Percentiles rank a stretch among this genome's conserved stretches.
Conservation (phyloP, 2,329 filamentous ascomycete species). For the Parafenestella ontariensis region DNA sequence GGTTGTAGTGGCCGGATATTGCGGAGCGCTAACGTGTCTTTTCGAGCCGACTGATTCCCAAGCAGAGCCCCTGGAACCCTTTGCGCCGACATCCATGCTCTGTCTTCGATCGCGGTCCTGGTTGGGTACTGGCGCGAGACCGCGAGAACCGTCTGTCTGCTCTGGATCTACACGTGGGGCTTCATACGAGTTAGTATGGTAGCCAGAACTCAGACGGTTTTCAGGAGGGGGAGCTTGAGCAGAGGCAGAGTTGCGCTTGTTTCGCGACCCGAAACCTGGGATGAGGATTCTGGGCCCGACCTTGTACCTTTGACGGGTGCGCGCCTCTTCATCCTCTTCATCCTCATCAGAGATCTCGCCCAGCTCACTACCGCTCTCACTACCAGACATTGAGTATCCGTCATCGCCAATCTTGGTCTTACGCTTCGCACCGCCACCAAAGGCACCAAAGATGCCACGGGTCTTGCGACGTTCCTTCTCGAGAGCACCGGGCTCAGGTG, state of each 20-base stretch:
- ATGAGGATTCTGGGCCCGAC: slow-evolving; percentile 44
- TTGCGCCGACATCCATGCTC: slow-evolving; percentile 28
- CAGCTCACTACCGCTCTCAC: slow-evolving; percentile 35
- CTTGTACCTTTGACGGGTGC: slow-evolving; percentile 40
- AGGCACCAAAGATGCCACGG: slow-evolving; percentile 35
- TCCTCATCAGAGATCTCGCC: slow-evolving; percentile 36
- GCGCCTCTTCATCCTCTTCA: slow-evolving; percentile 46
- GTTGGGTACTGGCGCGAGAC: slow-evolving; percentile 3
- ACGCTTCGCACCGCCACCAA: slow-evolving; percentile 26
- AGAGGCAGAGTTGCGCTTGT: slow-evolving; percentile 28
- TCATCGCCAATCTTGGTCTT: slow-evolving; percentile 42
- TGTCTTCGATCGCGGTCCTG: slow-evolving; percentile 26
- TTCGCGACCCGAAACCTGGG: slow-evolving; percentile 34
- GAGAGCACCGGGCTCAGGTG: slow-evolving; percentile 21
- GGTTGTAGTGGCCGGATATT: slow-evolving; percentile 21
- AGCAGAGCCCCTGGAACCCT: slow-evolving; percentile 20
- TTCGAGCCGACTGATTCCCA: slow-evolving; percentile 32
- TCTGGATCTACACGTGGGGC: slow-evolving; percentile 7
- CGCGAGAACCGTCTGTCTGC: slow-evolving; percentile 12
- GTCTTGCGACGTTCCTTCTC: slow-evolving; percentile 36
- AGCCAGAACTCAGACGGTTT: slow-evolving; percentile 29
- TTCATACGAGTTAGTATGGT: slow-evolving; percentile 33
- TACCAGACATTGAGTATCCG: slow-evolving; percentile 37
- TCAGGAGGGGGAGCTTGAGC: slow-evolving; percentile 10
- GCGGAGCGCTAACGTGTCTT: slow-evolving; percentile 40